Evolutionary conservation across 75 land plant species (phyloP).

Genomic region (Pseudotsuga menziesii): DNA sequence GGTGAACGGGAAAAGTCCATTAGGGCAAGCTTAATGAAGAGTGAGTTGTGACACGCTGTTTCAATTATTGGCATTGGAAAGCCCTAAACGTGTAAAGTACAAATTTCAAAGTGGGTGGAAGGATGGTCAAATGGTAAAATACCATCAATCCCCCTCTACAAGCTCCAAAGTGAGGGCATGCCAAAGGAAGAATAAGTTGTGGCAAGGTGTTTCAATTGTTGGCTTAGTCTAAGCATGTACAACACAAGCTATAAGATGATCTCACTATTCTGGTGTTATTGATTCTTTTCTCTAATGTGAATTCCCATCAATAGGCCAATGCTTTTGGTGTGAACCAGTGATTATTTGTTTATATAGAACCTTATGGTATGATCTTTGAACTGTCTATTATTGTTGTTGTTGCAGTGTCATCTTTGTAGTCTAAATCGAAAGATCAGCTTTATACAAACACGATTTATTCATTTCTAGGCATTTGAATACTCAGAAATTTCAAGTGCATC

Average conservation of each 20-base stretch:
- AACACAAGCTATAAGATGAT: no score
- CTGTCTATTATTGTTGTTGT: not conserved
- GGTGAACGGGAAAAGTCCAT: no score
- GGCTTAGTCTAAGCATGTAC: not conserved
- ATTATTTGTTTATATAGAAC: not conserved
- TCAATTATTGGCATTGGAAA: not conserved
- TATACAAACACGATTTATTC: not conserved
- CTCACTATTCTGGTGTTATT: no score
- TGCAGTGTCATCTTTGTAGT: not conserved
- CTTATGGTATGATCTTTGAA: conserved; percentile 1
- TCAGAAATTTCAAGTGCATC: not conserved
- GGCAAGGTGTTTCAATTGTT: not conserved
- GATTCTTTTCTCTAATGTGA: not conserved
- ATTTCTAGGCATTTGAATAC: not conserved
- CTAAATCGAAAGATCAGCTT: not conserved
- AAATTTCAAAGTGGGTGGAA: no score
- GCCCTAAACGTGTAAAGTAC: not conserved
- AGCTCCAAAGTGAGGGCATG: no score
- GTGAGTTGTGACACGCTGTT: not conserved
- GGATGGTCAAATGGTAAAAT: no score
- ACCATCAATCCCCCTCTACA: no score
- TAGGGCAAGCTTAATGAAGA: not conserved
- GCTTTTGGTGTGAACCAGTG: not conserved
- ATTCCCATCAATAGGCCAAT: not conserved
- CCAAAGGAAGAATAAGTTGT: no score